These are phyloP conservation scores for Pythium aristosporum DNA, from an alignment of 352 stramenopile species.

Conservation along the genomic window DNA sequence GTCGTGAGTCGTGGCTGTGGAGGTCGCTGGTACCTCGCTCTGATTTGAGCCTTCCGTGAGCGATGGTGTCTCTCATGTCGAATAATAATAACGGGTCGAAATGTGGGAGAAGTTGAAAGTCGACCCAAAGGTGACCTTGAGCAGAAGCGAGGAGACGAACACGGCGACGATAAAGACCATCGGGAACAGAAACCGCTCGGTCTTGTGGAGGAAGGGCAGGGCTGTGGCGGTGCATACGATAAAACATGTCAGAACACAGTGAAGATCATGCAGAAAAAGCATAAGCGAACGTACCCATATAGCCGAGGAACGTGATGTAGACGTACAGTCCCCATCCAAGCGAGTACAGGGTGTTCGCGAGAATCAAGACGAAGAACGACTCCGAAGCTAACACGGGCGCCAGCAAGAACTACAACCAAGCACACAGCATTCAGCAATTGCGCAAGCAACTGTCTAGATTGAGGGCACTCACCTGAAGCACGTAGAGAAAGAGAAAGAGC, in stretches of 20 bases:
- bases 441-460: background rate
- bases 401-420: slow-evolving; percentile 90
- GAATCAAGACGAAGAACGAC: slow-evolving; percentile 86
- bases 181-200: slow-evolving; percentile 88
- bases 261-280: slow-evolving; percentile 1
- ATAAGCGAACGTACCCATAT: slow-evolving; percentile 68
- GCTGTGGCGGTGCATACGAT: slow-evolving; percentile 32
- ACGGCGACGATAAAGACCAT: slow-evolving; percentile 71
- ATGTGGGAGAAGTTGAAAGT: slow-evolving; percentile 74
- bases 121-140: slow-evolving; percentile 67
- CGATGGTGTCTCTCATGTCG: slow-evolving; percentile 7
- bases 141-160: slow-evolving; percentile 81
- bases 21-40: background rate
- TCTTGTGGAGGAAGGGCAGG: slow-evolving; percentile 89
- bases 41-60: background rate
- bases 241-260: background rate
- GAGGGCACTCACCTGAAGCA: slow-evolving; percentile 66
- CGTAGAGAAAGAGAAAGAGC: slow-evolving; percentile 95
- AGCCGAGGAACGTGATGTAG: slow-evolving; percentile 98
- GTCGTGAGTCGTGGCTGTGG: background rate
- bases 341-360: slow-evolving; percentile 95
- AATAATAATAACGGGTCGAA: slow-evolving; percentile 85
- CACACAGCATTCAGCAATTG: slow-evolving; percentile 5
- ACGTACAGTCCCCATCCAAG: slow-evolving; percentile 94
- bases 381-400: slow-evolving; percentile 91